Conservation (phyloP, 306 rosid genomes). For the Inga oerstediana region DNA sequence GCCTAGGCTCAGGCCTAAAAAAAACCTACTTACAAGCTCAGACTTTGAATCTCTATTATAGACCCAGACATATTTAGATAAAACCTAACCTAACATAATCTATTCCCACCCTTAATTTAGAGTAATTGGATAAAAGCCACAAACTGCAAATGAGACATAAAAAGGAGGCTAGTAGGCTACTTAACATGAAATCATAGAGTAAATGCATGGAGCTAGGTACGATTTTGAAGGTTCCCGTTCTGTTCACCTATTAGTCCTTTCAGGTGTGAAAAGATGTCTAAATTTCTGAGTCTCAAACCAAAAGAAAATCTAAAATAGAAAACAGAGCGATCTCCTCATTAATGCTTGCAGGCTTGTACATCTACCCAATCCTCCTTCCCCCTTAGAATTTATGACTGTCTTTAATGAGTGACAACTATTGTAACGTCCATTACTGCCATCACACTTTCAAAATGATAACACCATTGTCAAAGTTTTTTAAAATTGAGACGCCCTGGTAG, state of each 20-base stretch:
- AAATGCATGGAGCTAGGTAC: slow-evolving; percentile 14
- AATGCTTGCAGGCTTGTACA: slow-evolving; percentile 30
- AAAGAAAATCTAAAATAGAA: background rate
- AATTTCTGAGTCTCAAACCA: background rate
- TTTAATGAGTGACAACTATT: slow-evolving; percentile 39
- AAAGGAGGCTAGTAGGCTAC: slow-evolving; percentile 26
- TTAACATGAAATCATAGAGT: slow-evolving; percentile 7
- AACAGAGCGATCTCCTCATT: slow-evolving; percentile 36
- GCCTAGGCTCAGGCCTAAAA: too few species aligned
- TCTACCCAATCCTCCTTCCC: slow-evolving; percentile 42
- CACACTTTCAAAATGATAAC: slow-evolving; percentile 40
- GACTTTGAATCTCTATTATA: too few species aligned
- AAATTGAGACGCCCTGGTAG: slow-evolving; percentile 15
- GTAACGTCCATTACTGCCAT: slow-evolving; percentile 39
- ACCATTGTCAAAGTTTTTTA: slow-evolving; percentile 34
- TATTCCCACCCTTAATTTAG: too few species aligned
- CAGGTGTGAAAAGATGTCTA: slow-evolving; percentile 7
- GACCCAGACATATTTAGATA: too few species aligned
- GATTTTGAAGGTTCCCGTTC: slow-evolving; percentile 20
- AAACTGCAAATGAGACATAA: slow-evolving; percentile 7
- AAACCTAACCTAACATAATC: too few species aligned
- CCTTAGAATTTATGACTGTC: slow-evolving; percentile 48
- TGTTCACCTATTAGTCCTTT: background rate
- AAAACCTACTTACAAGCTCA: too few species aligned
- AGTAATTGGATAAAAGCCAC: background rate